A percentile compares a stretch with the other conserved stretches of the same genome.
Conservation (phyloP, 148 eudicot genomes). For the Nyssa sinensis region DNA sequence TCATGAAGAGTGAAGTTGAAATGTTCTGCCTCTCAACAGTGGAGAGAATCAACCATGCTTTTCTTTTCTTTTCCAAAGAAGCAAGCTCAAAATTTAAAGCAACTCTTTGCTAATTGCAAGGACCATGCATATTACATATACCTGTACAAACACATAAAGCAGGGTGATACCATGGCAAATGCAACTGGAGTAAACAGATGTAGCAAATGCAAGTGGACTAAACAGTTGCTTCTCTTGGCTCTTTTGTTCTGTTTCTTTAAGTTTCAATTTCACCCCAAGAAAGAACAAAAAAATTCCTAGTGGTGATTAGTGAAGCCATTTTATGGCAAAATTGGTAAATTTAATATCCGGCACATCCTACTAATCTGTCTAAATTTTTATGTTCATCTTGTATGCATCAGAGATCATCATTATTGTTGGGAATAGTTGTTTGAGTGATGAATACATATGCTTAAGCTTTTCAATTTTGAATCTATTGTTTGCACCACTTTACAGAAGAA, state of each 20-base stretch:
- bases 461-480: too few species aligned
- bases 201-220: too few species aligned
- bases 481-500: too few species aligned
- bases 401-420: too few species aligned
- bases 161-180: not conserved
- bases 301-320: not conserved
- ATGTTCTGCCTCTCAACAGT: constrained; percentile 19
- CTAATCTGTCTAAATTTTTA: too few species aligned
- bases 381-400: too few species aligned
- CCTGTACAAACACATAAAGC: constrained; percentile 3
- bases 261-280: too few species aligned
- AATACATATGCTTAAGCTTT: too few species aligned
- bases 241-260: too few species aligned
- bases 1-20: constrained; percentile 29
- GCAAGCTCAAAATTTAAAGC: constrained; percentile 4
- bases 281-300: too few species aligned
- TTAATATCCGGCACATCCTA: not conserved
- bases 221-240: too few species aligned
- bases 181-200: not conserved
- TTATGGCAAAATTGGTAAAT: not conserved
- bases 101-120: not conserved
- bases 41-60: constrained; percentile 26
- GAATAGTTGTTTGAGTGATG: too few species aligned
- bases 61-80: constrained; percentile 18
- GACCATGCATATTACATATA: constrained; percentile 13